Conservation (phyloP, 2,329 filamentous ascomycete genomes). For the Alternaria hordeiaustralica region DNA sequence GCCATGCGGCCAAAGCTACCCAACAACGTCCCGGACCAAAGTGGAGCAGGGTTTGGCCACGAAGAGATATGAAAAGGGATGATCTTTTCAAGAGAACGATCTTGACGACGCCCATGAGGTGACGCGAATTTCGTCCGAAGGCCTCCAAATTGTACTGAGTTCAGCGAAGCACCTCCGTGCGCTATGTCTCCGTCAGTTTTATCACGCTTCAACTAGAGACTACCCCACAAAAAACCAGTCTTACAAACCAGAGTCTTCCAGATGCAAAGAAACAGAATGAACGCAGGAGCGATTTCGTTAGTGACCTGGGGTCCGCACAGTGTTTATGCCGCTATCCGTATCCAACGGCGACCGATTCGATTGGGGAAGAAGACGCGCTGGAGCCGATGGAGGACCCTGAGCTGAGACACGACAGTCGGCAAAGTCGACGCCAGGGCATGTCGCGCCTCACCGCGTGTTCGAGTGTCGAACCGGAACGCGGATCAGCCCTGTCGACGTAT, state of each 20-base stretch:
- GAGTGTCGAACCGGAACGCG: background rate
- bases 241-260: background rate
- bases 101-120: background rate
- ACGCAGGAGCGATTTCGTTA: background rate
- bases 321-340: conserved; percentile 2
- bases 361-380: background rate
- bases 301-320: background rate
- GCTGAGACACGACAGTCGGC: background rate
- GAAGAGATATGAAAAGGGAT: background rate
- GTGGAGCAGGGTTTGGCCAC: background rate
- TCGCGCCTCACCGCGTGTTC: background rate
- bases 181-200: background rate
- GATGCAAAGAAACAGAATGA: background rate
- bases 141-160: background rate
- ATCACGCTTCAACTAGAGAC: background rate
- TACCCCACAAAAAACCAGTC: background rate
- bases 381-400: background rate
- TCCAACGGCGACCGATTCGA: background rate
- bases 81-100: background rate
- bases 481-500: background rate
- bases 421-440: background rate
- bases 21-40: background rate
- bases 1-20: background rate
- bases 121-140: background rate
- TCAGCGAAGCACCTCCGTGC: background rate